A percentile compares a stretch with the other conserved stretches of the same genome.
Evolutionary conservation across 2,329 filamentous ascomycete genomes (phyloP).

Genomic region (Cercospora zeae-maydis): DNA sequence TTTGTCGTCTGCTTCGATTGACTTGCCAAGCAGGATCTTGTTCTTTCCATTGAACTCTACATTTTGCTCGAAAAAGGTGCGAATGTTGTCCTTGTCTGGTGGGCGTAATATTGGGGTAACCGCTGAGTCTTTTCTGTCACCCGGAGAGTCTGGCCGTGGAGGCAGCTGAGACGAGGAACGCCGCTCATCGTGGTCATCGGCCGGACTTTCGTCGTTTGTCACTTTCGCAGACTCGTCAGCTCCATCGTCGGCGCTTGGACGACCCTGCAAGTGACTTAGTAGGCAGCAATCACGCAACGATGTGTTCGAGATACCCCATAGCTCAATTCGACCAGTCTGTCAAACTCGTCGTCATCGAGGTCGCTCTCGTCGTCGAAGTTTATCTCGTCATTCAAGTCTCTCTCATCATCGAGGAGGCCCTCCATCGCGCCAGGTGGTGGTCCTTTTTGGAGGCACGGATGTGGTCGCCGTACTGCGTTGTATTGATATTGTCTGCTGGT

Average conservation of each 20-base stretch:
- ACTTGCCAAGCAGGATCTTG: neutral
- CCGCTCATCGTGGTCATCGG: neutral
- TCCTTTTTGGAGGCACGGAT: no score
- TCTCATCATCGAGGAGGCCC: neutral
- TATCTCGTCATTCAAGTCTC: neutral
- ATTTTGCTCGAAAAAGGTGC: neutral
- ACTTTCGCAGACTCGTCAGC: neutral
- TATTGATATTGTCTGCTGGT: neutral
- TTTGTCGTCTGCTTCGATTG: neutral
- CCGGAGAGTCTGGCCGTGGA: neutral
- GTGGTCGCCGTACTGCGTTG: neutral
- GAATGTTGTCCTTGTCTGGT: neutral
- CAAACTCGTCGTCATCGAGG: neutral
- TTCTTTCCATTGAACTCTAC: neutral
- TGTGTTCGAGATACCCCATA: neutral
- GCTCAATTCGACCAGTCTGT: neutral
- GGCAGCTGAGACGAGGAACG: neutral
- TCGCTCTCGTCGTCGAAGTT: neutral
- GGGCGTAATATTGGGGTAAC: neutral
- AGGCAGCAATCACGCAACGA: neutral
- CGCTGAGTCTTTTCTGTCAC: neutral
- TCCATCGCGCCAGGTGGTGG: neutral
- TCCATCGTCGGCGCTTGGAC: neutral
- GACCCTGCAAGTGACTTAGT: neutral
- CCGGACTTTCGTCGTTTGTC: no score